These are phyloP conservation scores for Trichocladium antarcticum DNA, from an alignment of 495 filamentous ascomycete species.

Conservation along the genomic window DNA sequence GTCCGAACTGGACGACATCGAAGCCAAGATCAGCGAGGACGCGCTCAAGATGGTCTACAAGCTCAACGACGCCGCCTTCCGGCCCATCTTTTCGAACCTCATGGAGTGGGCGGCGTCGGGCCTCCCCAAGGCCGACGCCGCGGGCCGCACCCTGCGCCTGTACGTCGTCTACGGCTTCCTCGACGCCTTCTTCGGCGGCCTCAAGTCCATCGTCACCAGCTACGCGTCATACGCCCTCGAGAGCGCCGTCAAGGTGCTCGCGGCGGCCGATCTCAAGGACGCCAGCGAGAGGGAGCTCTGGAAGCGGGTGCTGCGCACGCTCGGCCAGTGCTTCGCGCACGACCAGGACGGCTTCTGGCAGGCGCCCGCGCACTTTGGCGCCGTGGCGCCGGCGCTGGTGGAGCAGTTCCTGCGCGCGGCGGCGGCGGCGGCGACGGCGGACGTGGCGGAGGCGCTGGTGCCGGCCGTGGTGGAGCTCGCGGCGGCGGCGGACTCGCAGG, in stretches of 20 bases:
- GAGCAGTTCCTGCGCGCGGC: slow-evolving; percentile 52
- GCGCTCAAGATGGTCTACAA: slow-evolving; percentile 88
- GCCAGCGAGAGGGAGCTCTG: slow-evolving; percentile 47
- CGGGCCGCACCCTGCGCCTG: slow-evolving; percentile 44
- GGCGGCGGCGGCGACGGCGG: slow-evolving; percentile 18
- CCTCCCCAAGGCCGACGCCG: slow-evolving; percentile 49
- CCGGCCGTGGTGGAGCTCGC: slow-evolving; percentile 66
- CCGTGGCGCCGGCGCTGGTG: slow-evolving; percentile 56
- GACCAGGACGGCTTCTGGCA: slow-evolving; percentile 82
- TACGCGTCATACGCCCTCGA: slow-evolving; percentile 82
- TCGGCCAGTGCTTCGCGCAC: slow-evolving; percentile 64
- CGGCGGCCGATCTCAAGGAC: slow-evolving; percentile 37
- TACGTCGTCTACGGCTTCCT: slow-evolving; percentile 71
- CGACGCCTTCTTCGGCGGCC: slow-evolving; percentile 61
- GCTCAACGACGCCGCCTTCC: slow-evolving; percentile 89
- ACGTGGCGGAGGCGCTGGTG: slow-evolving; percentile 31
- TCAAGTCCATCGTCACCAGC: slow-evolving; percentile 88
- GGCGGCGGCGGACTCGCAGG: slow-evolving; percentile 61
- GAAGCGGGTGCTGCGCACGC: slow-evolving; percentile 51
- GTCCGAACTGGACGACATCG: slow-evolving; percentile 37
- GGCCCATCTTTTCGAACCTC: slow-evolving; percentile 76
- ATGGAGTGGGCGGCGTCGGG: slow-evolving; percentile 60
- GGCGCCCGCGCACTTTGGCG: slow-evolving; percentile 69
- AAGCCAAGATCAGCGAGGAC: slow-evolving; percentile 51
- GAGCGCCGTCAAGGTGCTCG: slow-evolving; percentile 53